Base-by-base conservation (phyloP, 805 yeast species). In the Ogataea sp. region DNA sequence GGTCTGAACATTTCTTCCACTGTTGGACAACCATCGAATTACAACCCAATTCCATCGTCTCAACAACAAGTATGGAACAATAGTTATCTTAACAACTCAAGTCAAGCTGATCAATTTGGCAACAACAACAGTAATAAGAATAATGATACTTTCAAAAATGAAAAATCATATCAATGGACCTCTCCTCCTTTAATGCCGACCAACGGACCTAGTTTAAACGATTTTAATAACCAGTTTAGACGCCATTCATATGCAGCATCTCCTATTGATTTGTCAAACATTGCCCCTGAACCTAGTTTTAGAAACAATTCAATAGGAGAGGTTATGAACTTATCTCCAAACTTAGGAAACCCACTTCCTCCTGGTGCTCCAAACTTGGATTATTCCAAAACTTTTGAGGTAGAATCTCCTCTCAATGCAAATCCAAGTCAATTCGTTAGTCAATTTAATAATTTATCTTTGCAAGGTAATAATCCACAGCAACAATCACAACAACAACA, bases 281-380 rank as follows among this genome's bases (percentile, higher is more conserved):
- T 15, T n/a, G 3, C 23, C 20, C 18, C 8, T 14, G 18, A 29
- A 15, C 11, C 16, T 11, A 7, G n/a, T 13, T 27, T 27, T 5
- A 29, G 32, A 17, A 20, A 32, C 14, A 20, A 20, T 11, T 32
- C 26, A 13, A 9, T 32, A 11, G 34, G 20, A n/a, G 34, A 31
- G 6, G 14, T 27, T 9, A 8, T 27, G 30, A 27, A 6, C 6
- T 27, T n/a, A 9, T 27, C 30, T 27, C 30, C 14, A 27, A 45
- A 20, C 24, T 46, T 10, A 38, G 36, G 17, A 15, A 37, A 17
- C 20, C 31, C 15, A 24, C 40, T 1, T 23, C 18, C n/a, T 35
- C 50, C 54, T 3, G 46, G 44, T 32, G 48, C 51, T 3, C 52
- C 54, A 13, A 26, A 44, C 23, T 20, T 54, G 30, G 56, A 57